A percentile compares a stretch with the other conserved stretches of the same genome.
Conservation (phyloP, 139 green algal species). For the Tetraselmis chui region DNA sequence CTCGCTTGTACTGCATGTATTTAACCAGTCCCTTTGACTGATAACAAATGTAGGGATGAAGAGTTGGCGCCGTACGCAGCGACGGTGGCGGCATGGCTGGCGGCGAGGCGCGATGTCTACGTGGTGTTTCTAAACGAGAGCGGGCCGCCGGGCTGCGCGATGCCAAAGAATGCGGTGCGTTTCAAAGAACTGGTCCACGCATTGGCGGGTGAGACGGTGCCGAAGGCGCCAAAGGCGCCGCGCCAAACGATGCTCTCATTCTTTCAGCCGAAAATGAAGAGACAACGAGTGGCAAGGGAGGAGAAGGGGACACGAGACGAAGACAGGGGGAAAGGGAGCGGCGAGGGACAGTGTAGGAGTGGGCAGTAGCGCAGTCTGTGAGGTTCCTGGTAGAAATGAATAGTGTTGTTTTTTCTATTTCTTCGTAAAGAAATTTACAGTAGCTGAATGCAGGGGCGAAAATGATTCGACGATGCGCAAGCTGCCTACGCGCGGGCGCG, state of each 20-base stretch:
- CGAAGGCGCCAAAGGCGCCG: background rate
- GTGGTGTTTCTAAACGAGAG: background rate
- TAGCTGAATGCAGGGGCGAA: too few species aligned
- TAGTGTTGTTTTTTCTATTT: too few species aligned
- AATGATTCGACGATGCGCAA: too few species aligned
- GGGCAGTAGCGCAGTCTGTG: too few species aligned
- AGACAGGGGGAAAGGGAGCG: background rate
- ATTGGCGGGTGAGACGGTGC: background rate
- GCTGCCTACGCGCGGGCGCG: too few species aligned
- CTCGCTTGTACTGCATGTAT: too few species aligned
- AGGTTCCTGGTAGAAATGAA: too few species aligned
- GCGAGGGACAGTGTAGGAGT: too few species aligned
- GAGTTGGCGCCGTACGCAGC: background rate
- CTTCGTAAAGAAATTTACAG: too few species aligned
- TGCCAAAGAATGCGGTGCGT: background rate
- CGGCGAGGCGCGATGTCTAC: background rate
- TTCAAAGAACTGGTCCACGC: background rate
- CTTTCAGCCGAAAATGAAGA: background rate
- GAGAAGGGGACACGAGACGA: too few species aligned
- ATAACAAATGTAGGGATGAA: too few species aligned
- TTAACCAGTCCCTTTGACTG: too few species aligned
- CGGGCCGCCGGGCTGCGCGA: background rate
- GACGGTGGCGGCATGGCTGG: background rate
- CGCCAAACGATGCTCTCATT: background rate
- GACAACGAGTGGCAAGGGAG: background rate